These are phyloP conservation scores for Aspergillus arachidicola DNA, from an alignment of 2,329 filamentous ascomycete species.

Conservation along the genomic window DNA sequence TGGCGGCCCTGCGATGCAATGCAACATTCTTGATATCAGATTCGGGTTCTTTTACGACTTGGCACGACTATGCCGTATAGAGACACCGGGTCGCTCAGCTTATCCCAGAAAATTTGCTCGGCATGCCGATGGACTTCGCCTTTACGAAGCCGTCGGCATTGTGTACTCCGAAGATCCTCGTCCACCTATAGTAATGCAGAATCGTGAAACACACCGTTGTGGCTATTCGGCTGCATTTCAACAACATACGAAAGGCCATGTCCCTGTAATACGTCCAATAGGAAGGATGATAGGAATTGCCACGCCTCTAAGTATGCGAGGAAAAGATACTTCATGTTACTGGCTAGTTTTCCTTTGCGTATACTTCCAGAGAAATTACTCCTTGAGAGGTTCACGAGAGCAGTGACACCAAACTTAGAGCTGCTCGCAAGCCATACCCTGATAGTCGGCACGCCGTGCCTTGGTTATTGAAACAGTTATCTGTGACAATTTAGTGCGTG, in stretches of 20 bases:
- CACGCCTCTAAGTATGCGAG: neutral
- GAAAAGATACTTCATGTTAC: neutral
- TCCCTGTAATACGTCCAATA: neutral
- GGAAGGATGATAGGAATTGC: neutral
- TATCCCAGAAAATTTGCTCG: constrained; percentile 11
- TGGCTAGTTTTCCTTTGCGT: neutral
- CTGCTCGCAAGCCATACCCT: neutral
- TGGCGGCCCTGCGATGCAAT: neutral
- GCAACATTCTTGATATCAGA: neutral
- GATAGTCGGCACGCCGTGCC: neutral
- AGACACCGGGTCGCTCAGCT: constrained; percentile 16
- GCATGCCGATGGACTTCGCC: constrained; percentile 19
- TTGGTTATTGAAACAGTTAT: neutral
- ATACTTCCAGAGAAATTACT: neutral
- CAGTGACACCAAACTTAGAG: neutral
- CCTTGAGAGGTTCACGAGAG: neutral
- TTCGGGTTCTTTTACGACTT: constrained; percentile 12
- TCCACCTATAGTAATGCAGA: neutral
- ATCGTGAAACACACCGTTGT: neutral
- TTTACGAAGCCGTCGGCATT: constrained; percentile 14
- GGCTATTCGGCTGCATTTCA: neutral
- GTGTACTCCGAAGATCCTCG: constrained; percentile 11
- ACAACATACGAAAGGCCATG: neutral
- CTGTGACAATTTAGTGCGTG: constrained; percentile 3
- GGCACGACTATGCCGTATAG: constrained; percentile 18